These are phyloP conservation scores for Microstroma glucosiphilum DNA, from an alignment of 1,284 basidiomycete genomes.

Conservation along the genomic window DNA sequence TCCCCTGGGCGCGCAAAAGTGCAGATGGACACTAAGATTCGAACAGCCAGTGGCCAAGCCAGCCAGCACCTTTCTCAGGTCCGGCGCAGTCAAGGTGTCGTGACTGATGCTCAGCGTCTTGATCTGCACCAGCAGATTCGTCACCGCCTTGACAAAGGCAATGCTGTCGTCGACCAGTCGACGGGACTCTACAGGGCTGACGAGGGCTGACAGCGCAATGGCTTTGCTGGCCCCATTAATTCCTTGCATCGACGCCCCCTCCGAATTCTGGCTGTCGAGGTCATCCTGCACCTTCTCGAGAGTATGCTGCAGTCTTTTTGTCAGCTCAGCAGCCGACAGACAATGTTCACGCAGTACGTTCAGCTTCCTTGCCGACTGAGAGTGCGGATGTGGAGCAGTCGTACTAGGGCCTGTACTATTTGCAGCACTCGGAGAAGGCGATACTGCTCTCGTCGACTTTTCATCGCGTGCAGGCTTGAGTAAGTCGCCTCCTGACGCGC, in stretches of 20 bases:
- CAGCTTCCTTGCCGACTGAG: slow-evolving; percentile 2
- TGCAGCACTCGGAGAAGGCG: no score
- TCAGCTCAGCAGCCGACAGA: slow-evolving; percentile 9
- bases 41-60: slow-evolving; percentile 38
- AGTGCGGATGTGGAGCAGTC: neutral
- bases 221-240: neutral
- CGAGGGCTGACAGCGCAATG: slow-evolving; percentile 26
- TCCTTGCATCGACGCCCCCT: neutral
- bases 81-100: slow-evolving; percentile 22
- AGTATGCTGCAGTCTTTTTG: slow-evolving; percentile 7
- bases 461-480: no score
- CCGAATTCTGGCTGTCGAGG: slow-evolving; percentile 9
- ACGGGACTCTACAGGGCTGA: slow-evolving; percentile 1
- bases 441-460: no score
- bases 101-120: slow-evolving; percentile 28
- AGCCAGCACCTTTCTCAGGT: slow-evolving; percentile 29
- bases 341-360: slow-evolving; percentile 1
- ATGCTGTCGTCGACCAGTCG: neutral
- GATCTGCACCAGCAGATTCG: slow-evolving; percentile 38
- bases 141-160: slow-evolving; percentile 18
- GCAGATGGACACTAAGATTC: slow-evolving; percentile 38
- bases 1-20: slow-evolving; percentile 15
- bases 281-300: slow-evolving; percentile 19
- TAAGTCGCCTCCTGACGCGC: no score
- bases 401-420: no score